Conservation (phyloP, 805 yeast genomes). For the Metschnikowia bowlesiae region DNA sequence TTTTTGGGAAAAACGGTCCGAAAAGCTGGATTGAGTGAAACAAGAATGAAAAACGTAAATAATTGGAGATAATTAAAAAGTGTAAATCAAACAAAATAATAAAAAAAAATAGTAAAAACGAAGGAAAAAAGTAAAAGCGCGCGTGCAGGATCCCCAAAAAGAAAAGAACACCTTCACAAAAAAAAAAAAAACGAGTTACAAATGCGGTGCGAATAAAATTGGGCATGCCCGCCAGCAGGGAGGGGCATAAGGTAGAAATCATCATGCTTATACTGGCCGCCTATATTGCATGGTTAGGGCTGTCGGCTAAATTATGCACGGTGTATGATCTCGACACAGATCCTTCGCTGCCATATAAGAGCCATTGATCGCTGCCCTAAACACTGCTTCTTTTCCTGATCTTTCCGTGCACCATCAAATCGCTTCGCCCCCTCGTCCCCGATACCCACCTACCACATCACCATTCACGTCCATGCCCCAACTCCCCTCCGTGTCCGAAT, state of each 20-base stretch:
- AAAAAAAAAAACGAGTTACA: background rate
- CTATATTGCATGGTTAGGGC: conserved; percentile 1
- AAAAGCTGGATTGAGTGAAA: too few species aligned
- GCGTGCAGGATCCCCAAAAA: background rate
- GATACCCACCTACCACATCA: background rate
- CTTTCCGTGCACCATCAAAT: background rate
- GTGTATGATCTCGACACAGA: conserved; percentile 2
- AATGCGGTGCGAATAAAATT: background rate
- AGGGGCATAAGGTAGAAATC: background rate
- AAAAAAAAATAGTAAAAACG: background rate
- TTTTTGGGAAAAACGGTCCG: too few species aligned
- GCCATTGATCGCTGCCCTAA: background rate
- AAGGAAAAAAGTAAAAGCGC: background rate
- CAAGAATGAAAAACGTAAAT: background rate
- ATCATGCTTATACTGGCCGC: conserved; percentile 2
- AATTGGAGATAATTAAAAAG: background rate
- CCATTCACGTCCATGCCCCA: conserved; percentile 10
- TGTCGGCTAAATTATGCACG: conserved; percentile 3
- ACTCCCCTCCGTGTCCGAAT: conserved; percentile 19
- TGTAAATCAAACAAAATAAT: background rate
- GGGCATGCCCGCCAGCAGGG: background rate
- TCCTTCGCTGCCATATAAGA: conserved; percentile 2
- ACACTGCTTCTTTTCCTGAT: background rate
- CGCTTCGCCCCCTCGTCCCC: background rate
- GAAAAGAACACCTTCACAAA: background rate